phyloP scores from a whole-genome alignment of 78 protist genomes.

The Monosiga brevicollis region DNA sequence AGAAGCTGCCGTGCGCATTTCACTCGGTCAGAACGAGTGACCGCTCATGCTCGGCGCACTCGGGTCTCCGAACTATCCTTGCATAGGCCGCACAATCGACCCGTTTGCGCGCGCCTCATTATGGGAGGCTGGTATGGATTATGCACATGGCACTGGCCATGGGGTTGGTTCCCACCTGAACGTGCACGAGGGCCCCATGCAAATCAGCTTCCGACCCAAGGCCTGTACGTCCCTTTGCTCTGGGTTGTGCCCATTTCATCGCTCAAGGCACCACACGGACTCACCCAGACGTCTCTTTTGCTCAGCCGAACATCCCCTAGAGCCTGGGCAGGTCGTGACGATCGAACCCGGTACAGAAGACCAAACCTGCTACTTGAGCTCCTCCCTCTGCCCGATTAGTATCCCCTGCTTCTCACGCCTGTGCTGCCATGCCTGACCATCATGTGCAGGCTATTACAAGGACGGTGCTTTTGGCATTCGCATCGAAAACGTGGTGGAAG shows the following conservation, averaged over 20 bases:
- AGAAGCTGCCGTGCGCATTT: too few species aligned
- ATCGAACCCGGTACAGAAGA: slow-evolving; percentile 10
- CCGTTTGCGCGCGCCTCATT: neutral
- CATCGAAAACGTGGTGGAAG: slow-evolving; percentile 67
- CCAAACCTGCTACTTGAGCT: too few species aligned
- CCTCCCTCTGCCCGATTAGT: too few species aligned
- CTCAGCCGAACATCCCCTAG: neutral
- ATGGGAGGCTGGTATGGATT: slow-evolving; percentile 66
- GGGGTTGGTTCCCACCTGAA: slow-evolving; percentile 88
- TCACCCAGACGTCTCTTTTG: neutral
- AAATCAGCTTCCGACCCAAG: neutral
- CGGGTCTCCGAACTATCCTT: too few species aligned
- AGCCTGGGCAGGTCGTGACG: neutral
- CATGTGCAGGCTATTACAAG: slow-evolving; percentile 86
- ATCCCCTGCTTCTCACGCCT: too few species aligned
- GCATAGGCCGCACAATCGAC: neutral
- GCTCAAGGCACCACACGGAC: neutral
- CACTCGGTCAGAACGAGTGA: too few species aligned
- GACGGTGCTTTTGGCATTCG: slow-evolving; percentile 83
- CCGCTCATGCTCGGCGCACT: too few species aligned
- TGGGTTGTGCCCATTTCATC: neutral
- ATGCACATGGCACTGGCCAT: slow-evolving; percentile 92
- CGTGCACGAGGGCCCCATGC: slow-evolving; percentile 84
- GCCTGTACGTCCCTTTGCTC: neutral
- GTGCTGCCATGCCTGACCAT: too few species aligned